Conservation (phyloP, 352 stramenopile genomes). For the Phytopythium montanum region DNA sequence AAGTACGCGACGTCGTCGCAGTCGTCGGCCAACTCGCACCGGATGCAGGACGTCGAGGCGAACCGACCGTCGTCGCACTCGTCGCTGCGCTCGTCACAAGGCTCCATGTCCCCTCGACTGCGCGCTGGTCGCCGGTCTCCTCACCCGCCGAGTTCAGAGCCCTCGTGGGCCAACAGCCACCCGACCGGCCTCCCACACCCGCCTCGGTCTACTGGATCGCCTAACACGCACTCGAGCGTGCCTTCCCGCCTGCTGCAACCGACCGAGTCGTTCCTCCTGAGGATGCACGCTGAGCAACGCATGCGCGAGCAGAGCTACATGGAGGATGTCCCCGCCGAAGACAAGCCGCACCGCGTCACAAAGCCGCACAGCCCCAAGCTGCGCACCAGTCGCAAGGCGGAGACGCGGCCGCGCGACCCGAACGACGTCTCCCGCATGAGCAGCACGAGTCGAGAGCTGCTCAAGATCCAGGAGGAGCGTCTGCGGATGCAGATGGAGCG, state of each 20-base stretch:
- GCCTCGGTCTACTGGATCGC: conserved; percentile 1
- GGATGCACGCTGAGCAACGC: conserved; percentile 58
- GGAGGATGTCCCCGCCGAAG: conserved; percentile 33
- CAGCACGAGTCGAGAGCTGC: conserved; percentile 71
- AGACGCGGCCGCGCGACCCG: conserved; percentile 22
- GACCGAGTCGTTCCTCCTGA: conserved; percentile 56
- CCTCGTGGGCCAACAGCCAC: neutral
- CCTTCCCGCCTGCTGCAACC: conserved; percentile 61
- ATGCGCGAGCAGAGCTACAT: conserved; percentile 44
- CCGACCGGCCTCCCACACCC: neutral
- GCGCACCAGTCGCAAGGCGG: conserved; percentile 16
- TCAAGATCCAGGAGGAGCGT: conserved; percentile 75
- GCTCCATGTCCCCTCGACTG: conserved; percentile 7
- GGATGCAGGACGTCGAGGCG: conserved; percentile 35
- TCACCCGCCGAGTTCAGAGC: neutral
- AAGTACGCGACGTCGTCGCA: conserved; percentile 56
- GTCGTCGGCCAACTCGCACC: conserved; percentile 36
- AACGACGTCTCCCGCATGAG: conserved; percentile 58
- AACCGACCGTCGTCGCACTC: conserved; percentile 12
- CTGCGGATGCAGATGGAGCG: conserved; percentile 60
- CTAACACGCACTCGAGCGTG: conserved; percentile 7
- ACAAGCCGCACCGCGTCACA: conserved; percentile 51
- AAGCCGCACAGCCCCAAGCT: conserved; percentile 49
- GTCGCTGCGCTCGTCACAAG: conserved; percentile 13
- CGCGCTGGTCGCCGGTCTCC: conserved; percentile 3